Conservation (phyloP, 805 yeast genomes). For the Pichia sporocuriosa region DNA sequence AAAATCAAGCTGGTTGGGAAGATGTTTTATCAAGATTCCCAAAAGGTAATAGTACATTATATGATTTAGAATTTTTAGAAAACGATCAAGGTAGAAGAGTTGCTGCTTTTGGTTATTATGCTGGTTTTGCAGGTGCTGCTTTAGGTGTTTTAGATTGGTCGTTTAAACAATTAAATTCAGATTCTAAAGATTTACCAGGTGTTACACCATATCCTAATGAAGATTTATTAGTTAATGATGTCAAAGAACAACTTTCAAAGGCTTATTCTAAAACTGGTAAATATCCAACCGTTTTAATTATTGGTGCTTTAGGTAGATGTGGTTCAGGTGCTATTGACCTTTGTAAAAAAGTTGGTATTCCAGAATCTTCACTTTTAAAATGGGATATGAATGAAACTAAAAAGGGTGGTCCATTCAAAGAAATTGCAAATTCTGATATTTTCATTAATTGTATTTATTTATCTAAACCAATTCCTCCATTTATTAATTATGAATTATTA, state of each 20-base stretch:
- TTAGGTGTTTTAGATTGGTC: constrained; percentile 93
- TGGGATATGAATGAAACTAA: constrained; percentile 99
- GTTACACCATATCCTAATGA: constrained; percentile 82
- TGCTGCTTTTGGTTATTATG: constrained; percentile 99
- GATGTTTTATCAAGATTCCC: constrained; percentile 86
- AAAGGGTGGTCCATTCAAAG: constrained; percentile 94
- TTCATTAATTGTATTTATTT: constrained; percentile 95
- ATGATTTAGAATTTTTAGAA: constrained; percentile 91
- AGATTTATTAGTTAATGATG: constrained; percentile 62
- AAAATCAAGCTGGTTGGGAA: constrained; percentile 96
- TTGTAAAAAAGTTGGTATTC: constrained; percentile 76
- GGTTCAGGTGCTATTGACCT: constrained; percentile 95
- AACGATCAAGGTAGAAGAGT: constrained; percentile 96
- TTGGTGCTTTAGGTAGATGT: constrained; percentile 98
- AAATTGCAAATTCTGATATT: constrained; percentile 81
- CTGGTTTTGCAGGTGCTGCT: constrained; percentile 99
- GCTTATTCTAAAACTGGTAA: constrained; percentile 57
- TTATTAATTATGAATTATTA: constrained; percentile 63
- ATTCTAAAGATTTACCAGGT: constrained; percentile 65
- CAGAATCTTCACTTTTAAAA: constrained; percentile 72
- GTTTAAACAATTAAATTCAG: constrained; percentile 70
- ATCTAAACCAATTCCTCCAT: constrained; percentile 90
- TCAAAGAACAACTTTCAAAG: constrained; percentile 47
- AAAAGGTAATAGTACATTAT: constrained; percentile 81
- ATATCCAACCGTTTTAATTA: constrained; percentile 75